Conservation (phyloP, 2,329 filamentous ascomycete species). For the Emericellopsis cladophorae region DNA sequence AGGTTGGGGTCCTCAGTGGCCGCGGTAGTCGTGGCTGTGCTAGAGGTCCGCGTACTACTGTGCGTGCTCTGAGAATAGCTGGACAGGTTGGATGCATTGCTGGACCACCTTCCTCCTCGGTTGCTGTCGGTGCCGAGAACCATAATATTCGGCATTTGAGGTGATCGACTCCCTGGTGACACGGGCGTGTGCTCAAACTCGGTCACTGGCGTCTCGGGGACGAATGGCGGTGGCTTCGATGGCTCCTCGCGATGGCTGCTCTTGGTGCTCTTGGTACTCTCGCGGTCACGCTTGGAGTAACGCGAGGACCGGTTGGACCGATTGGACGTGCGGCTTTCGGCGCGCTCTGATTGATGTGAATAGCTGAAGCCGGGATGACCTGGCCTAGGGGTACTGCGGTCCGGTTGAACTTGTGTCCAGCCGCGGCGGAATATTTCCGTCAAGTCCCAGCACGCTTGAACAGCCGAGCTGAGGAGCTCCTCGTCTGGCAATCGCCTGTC, state of each 20-base stretch:
- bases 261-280: slow-evolving; percentile 33
- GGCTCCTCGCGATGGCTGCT: background rate
- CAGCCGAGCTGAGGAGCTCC: slow-evolving; percentile 73
- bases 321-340: slow-evolving; percentile 33
- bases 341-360: slow-evolving; percentile 1
- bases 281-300: slow-evolving; percentile 36
- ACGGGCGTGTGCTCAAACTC: slow-evolving; percentile 87
- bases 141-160: slow-evolving; percentile 74
- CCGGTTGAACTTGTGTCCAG: slow-evolving; percentile 79
- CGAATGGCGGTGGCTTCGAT: slow-evolving; percentile 24
- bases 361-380: slow-evolving; percentile 57
- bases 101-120: slow-evolving; percentile 62
- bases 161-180: slow-evolving; percentile 65
- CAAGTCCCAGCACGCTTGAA: slow-evolving; percentile 89
- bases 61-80: slow-evolving; percentile 69
- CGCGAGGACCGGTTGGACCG: slow-evolving; percentile 25
- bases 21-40: slow-evolving; percentile 62
- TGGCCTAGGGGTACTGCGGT: slow-evolving; percentile 73
- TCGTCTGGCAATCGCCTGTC: slow-evolving; percentile 65
- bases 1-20: slow-evolving; percentile 65
- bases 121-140: slow-evolving; percentile 58
- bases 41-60: slow-evolving; percentile 50
- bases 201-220: slow-evolving; percentile 85
- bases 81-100: slow-evolving; percentile 65
- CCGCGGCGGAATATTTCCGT: slow-evolving; percentile 88